Evolutionary conservation across 176 grass and related monocot genomes (phyloP).

Genomic region (Cenchrus purpureus): DNA sequence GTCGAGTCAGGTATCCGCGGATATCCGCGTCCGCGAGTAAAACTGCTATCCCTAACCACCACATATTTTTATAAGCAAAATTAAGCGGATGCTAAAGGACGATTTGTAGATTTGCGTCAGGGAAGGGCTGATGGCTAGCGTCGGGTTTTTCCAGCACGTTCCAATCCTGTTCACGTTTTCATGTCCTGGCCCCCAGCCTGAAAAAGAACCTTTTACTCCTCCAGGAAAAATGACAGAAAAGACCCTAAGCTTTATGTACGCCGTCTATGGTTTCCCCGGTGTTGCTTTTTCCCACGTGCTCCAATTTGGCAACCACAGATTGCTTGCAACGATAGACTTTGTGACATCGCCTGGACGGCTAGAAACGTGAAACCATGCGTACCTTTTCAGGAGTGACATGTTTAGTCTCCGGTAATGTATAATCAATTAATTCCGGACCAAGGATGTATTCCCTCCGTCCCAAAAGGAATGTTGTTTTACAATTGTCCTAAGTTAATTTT

Average conservation of each 20-base stretch:
- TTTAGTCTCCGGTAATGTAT: not conserved
- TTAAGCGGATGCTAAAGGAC: not conserved
- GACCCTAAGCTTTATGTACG: not conserved
- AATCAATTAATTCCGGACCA: too few species aligned
- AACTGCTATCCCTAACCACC: too few species aligned
- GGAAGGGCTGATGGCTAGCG: not conserved
- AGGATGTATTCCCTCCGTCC: too few species aligned
- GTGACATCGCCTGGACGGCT: not conserved
- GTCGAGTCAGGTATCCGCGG: too few species aligned
- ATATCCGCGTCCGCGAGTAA: too few species aligned
- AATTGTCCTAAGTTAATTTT: too few species aligned
- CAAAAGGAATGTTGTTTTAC: too few species aligned
- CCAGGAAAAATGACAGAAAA: not conserved
- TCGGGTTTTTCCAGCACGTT: slow-evolving; percentile 23
- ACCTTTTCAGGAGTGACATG: not conserved
- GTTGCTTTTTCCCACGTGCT: slow-evolving; percentile 22
- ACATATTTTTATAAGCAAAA: not conserved
- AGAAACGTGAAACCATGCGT: not conserved
- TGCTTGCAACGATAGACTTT: not conserved
- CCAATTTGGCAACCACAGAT: slow-evolving; percentile 1
- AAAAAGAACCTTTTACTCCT: slow-evolving; percentile 25
- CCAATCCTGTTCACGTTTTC: slow-evolving; percentile 32
- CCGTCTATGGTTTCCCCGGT: not conserved
- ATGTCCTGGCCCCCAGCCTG: slow-evolving; percentile 23
- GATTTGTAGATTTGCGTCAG: not conserved